Percentiles rank a stretch among this genome's conserved stretches.
phyloP scores from a whole-genome alignment of 2,329 filamentous ascomycete species.

The Calonectria leucothoes region DNA sequence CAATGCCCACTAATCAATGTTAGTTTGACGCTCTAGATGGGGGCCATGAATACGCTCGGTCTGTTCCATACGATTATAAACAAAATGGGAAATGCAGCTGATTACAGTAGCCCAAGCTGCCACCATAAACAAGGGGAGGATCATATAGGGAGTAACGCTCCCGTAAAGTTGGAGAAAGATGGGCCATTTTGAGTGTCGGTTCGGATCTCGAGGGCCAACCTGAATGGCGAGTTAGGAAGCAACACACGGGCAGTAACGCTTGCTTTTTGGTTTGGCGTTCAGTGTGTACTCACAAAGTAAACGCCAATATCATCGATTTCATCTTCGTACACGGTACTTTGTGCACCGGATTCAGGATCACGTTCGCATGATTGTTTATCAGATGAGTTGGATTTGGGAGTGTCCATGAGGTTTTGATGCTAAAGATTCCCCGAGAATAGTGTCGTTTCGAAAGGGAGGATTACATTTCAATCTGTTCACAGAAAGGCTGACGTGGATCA shows the following conservation, averaged over 20 bases:
- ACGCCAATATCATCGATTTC: not conserved
- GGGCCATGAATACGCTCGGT: too few species aligned
- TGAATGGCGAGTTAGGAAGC: not conserved
- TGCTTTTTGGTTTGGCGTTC: not conserved
- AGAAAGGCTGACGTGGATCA: not conserved
- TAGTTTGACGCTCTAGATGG: not conserved
- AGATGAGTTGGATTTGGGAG: not conserved
- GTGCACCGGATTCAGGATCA: not conserved
- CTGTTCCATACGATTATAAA: conserved; percentile 46
- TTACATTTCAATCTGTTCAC: not conserved
- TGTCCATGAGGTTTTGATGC: not conserved
- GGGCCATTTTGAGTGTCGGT: conserved; percentile 80
- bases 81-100: conserved; percentile 63
- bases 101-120: conserved; percentile 74
- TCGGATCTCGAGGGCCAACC: conserved; percentile 72
- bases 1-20: conserved; percentile 29
- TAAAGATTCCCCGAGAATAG: too few species aligned
- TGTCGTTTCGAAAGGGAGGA: not conserved
- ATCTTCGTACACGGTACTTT: not conserved
- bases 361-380: not conserved
- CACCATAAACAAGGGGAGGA: conserved; percentile 73
- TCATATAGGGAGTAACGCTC: conserved; percentile 78
- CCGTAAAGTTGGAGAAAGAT: conserved; percentile 80
- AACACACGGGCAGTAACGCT: too few species aligned
- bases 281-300: not conserved